Conservation (phyloP, 129 eudicot genomes). For the Erigeron canadensis region DNA sequence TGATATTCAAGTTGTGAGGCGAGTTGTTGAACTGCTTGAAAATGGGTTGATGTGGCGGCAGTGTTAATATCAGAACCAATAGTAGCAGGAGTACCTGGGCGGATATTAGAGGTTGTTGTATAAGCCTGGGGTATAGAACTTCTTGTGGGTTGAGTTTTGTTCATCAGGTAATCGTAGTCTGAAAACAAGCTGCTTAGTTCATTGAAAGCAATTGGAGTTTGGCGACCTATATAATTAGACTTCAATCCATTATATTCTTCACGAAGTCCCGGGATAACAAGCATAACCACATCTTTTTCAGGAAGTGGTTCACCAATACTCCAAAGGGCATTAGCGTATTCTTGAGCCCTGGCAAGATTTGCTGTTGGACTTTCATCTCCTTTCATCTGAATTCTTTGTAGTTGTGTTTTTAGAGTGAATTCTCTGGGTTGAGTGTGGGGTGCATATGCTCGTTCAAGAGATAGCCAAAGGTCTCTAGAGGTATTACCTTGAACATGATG, state of each 20-base stretch:
- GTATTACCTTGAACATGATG: background rate
- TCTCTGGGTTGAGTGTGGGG: background rate
- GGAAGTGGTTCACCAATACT: background rate
- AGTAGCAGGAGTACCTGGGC: no score
- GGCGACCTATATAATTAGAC: background rate
- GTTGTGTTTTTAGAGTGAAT: background rate
- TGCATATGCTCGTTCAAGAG: background rate
- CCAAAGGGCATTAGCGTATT: background rate
- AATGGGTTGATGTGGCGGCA: no score
- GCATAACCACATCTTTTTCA: constrained; percentile 5
- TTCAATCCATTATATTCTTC: constrained; percentile 4
- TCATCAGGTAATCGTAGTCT: background rate
- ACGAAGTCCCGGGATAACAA: background rate
- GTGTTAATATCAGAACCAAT: no score
- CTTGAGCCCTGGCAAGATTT: background rate
- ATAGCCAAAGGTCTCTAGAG: background rate
- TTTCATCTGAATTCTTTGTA: background rate
- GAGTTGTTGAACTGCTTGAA: background rate
- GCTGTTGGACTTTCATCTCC: background rate
- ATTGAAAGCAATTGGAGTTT: background rate
- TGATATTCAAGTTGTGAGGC: background rate
- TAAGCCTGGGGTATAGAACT: no score
- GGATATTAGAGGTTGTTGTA: no score
- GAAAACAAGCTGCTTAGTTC: background rate
- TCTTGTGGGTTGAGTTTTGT: background rate